Conservation (phyloP, 2,329 filamentous ascomycete genomes). For the Colletotrichum neosansevieriae region DNA sequence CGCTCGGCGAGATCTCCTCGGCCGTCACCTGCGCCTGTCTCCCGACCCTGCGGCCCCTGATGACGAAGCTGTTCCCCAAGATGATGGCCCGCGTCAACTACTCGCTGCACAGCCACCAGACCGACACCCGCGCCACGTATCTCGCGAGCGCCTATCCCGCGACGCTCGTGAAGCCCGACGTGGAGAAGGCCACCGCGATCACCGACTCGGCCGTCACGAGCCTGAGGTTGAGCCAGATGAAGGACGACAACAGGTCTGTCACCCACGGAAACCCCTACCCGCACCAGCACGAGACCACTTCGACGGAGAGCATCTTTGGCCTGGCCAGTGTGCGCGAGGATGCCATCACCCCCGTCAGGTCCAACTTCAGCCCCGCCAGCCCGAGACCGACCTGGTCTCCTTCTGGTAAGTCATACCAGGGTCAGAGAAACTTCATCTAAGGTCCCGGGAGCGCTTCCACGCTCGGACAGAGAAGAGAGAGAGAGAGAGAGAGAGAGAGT, state of each 20-base stretch:
- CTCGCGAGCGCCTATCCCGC: slow-evolving; percentile 21
- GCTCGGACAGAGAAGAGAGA: background rate
- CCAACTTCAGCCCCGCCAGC: slow-evolving; percentile 2
- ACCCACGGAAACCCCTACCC: slow-evolving; percentile 8
- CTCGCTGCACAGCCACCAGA: slow-evolving; percentile 26
- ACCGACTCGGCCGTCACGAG: slow-evolving; percentile 17
- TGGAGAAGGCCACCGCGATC: slow-evolving; percentile 1
- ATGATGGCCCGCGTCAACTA: slow-evolving; percentile 35
- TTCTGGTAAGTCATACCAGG: background rate
- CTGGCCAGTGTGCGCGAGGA: slow-evolving; percentile 32
- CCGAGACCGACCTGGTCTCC: background rate
- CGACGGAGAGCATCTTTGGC: slow-evolving; percentile 27
- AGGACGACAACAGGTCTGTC: slow-evolving; percentile 8
- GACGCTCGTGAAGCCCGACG: slow-evolving; percentile 13
- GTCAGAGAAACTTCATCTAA: slow-evolving; percentile 1
- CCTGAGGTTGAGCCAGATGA: slow-evolving; percentile 19
- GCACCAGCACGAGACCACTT: slow-evolving; percentile 19
- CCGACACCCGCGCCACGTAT: slow-evolving; percentile 14
- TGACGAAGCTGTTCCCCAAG: slow-evolving; percentile 34
- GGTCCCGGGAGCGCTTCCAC: too few species aligned
- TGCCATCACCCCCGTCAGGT: slow-evolving; percentile 13
- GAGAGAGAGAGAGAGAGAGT: background rate
- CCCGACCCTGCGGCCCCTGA: slow-evolving; percentile 43
- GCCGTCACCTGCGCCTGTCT: slow-evolving; percentile 44
- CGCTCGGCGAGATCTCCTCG: slow-evolving; percentile 43